Conservation (phyloP, 2,329 filamentous ascomycete species). For the Verticillium isaacii region DNA sequence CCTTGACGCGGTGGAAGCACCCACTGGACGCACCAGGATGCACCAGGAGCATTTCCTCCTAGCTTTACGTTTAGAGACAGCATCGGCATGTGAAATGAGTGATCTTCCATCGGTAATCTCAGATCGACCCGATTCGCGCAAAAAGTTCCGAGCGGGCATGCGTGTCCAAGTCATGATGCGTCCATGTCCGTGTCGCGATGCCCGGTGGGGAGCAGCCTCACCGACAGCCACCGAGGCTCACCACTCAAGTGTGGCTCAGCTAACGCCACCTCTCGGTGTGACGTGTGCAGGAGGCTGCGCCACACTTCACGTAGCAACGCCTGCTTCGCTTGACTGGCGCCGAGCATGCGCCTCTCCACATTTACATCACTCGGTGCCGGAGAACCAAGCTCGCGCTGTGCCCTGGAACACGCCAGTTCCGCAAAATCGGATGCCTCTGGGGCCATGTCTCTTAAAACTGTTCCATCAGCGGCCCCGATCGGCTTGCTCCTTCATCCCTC, state of each 20-base stretch:
- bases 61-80: neutral
- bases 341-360: slow-evolving; percentile 1
- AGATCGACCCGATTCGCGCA: neutral
- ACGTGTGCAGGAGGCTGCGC: too few species aligned
- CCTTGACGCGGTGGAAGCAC: slow-evolving; percentile 4
- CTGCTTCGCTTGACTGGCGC: neutral
- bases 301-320: too few species aligned
- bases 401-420: neutral
- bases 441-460: neutral
- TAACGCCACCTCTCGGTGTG: neutral
- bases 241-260: too few species aligned
- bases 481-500: neutral
- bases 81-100: neutral
- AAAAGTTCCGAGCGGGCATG: neutral
- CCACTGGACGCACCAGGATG: neutral
- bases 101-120: neutral
- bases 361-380: slow-evolving; percentile 3
- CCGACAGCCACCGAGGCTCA: neutral
- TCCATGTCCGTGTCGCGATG: neutral
- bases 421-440: neutral
- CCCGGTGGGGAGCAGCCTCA: too few species aligned
- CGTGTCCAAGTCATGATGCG: neutral
- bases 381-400: neutral
- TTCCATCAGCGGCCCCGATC: neutral
- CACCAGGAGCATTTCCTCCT: neutral